Percentiles rank a stretch among this genome's conserved stretches.
Evolutionary conservation across 208 protist genomes (phyloP).

Genomic region (Wallacemonas collosoma): DNA sequence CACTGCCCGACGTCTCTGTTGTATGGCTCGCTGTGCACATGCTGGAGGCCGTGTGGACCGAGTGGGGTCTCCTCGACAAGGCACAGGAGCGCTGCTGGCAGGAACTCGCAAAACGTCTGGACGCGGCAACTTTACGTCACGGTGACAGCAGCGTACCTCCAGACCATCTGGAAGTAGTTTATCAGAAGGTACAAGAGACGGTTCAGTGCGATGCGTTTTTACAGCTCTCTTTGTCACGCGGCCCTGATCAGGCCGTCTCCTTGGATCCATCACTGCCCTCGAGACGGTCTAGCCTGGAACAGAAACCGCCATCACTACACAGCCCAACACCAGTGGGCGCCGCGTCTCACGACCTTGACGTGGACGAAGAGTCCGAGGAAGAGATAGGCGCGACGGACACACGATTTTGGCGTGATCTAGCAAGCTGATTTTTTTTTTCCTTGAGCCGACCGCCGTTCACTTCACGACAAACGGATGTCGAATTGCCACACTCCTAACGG

Average conservation of each 20-base stretch:
- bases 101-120: background rate
- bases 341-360: too few species aligned
- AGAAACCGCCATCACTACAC: too few species aligned
- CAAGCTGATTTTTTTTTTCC: too few species aligned
- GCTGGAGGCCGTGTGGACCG: conserved; percentile 29
- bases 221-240: background rate
- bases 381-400: too few species aligned
- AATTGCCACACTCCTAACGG: too few species aligned
- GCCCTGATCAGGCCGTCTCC: background rate
- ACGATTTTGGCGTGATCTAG: too few species aligned
- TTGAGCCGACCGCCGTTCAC: too few species aligned
- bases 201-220: background rate
- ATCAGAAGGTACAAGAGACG: background rate
- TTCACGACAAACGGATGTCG: too few species aligned
- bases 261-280: background rate
- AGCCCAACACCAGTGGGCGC: too few species aligned
- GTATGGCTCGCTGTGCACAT: conserved; percentile 13
- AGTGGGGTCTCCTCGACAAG: conserved; percentile 33
- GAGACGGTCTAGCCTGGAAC: background rate
- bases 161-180: background rate
- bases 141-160: background rate
- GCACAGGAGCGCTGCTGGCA: conserved; percentile 11
- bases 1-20: background rate
- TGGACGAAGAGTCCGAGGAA: too few species aligned
- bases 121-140: background rate